Percentiles rank a stretch among this genome's conserved stretches.
These are phyloP conservation scores for Paraconiothyrium sp. DNA, from an alignment of 2,329 filamentous ascomycete genomes.

Conservation along the genomic window DNA sequence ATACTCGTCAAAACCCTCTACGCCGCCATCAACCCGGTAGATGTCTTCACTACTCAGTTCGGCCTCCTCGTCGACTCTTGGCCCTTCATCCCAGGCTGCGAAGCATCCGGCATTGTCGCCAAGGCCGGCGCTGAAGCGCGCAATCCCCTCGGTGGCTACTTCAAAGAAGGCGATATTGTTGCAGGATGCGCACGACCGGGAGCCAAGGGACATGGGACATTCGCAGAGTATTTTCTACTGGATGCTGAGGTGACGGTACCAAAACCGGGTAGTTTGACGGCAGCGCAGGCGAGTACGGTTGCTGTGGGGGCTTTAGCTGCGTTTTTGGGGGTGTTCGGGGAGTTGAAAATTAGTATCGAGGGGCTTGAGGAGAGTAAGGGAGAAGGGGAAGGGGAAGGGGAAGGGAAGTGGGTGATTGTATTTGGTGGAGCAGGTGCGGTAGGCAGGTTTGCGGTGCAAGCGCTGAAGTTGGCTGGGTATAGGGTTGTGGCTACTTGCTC, in stretches of 20 bases:
- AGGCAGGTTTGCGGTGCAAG: constrained; percentile 44
- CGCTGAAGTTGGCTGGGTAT: constrained; percentile 41
- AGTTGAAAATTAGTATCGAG: constrained; percentile 22
- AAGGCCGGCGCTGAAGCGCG: constrained; percentile 39
- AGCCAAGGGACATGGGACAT: constrained; percentile 26
- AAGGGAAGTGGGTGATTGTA: constrained; percentile 44
- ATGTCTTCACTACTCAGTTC: constrained; percentile 34
- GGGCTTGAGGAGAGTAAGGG: constrained; percentile 26
- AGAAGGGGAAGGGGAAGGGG: constrained; percentile 4
- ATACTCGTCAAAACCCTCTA: constrained; percentile 45
- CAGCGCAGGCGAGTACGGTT: constrained; percentile 40
- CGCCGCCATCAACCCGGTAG: constrained; percentile 45
- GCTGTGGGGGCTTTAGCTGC: constrained; percentile 34
- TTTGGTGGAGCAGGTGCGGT: constrained; percentile 46
- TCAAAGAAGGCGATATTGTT: constrained; percentile 43
- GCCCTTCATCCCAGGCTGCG: constrained; percentile 43
- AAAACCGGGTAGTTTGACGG: constrained; percentile 38
- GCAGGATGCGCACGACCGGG: constrained; percentile 46
- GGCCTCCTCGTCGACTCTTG: constrained; percentile 41
- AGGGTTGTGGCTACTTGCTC: constrained; percentile 47
- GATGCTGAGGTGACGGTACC: constrained; percentile 19
- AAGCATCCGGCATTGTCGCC: constrained; percentile 41
- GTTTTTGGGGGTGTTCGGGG: constrained; percentile 23
- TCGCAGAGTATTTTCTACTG: constrained; percentile 18
- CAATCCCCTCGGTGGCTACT: constrained; percentile 25